Percentiles rank a stretch among this genome's conserved stretches.
These are phyloP conservation scores for Hypomontagnella monticulosa DNA, from an alignment of 495 filamentous ascomycete species.

Conservation along the genomic window DNA sequence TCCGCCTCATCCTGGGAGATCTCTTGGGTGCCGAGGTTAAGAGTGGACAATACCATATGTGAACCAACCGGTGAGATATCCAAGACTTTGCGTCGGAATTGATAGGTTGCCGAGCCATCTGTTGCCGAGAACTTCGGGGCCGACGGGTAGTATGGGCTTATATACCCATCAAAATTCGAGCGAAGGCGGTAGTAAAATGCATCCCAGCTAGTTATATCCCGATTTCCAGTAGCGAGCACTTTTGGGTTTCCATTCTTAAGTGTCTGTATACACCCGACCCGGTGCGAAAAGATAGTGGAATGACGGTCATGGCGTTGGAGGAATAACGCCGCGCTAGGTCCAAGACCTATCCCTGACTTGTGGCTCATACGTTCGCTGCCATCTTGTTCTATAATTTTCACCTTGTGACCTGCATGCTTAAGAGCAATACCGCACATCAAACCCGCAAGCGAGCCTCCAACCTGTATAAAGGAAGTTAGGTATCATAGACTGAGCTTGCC, in stretches of 20 bases:
- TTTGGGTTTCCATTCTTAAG: neutral
- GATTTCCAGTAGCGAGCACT: conserved; percentile 8
- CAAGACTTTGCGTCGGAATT: conserved; percentile 6
- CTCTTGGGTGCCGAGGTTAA: neutral
- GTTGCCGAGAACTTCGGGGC: conserved; percentile 4
- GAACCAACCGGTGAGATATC: neutral
- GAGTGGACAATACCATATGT: neutral
- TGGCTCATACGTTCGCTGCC: conserved; percentile 30
- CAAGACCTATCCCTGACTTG: conserved; percentile 40
- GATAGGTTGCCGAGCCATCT: conserved; percentile 2
- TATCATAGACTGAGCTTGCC: too few species aligned
- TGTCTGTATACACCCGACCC: neutral
- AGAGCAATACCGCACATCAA: conserved; percentile 48
- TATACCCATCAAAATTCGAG: conserved; percentile 40
- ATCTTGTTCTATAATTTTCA: conserved; percentile 45
- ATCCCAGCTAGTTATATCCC: conserved; percentile 44
- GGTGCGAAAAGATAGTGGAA: conserved; percentile 6
- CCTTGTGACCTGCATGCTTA: conserved; percentile 46
- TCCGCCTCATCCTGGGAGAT: conserved; percentile 20
- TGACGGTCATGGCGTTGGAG: conserved; percentile 34
- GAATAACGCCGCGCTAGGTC: conserved; percentile 23
- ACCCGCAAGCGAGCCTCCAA: conserved; percentile 51
- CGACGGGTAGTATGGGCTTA: conserved; percentile 27
- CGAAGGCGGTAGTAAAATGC: conserved; percentile 41
- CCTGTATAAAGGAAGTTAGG: conserved; percentile 12